Base-by-base conservation (phyloP, 2,329 filamentous ascomycete genomes). In the Chalaropsis thielavioides region DNA sequence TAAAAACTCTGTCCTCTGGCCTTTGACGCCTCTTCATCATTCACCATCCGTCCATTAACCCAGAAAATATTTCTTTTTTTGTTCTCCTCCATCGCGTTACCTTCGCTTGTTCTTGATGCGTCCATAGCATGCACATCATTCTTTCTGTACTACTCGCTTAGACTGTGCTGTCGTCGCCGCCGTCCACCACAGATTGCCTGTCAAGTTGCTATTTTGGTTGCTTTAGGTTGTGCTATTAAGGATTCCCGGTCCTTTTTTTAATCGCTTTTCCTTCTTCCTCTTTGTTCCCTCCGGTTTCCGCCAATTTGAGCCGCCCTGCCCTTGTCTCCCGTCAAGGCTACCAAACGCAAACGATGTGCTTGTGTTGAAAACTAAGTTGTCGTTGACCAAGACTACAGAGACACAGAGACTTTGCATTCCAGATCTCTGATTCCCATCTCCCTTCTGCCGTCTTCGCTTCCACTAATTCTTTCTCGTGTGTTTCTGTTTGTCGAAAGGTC, bases 191-290 rank as follows among this genome's bases (percentile, higher is more conserved):
- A 8, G 17, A n/a, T 15, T 35, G 54, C 27, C 54, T 35, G 27
- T 38, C 54, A 58, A 58, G 54, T 58, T 58, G 10, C 31, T 58
- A 58, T 58, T 58, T 58, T 58, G 54, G 54, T 38, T 58, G 54
- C 54, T 58, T 58, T 27, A 58, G 54, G 13, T 11, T 38, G 31
- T 58, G 27, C 54, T 58, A 58, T 58, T 58, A 58, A 27, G 54
- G 54, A 58, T 58, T 58, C 19, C 54, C 54, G 27, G 15, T 58
- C 1, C 54, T 58, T 58, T 58, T 58, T 58, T 58, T 58, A 38
- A 3, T 38, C 13, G 8, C 38, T 58, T 58, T 58, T 31, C 38
- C 27, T 31, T 17, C 54, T 19, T 38, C 17, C 24, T 56, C 24
- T 31, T 35, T 56, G 51, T 27, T 56, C 51, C 51, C 15, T 31